phyloP scores from a whole-genome alignment of 129 eudicot genomes.

The Saussurea involucrata region DNA sequence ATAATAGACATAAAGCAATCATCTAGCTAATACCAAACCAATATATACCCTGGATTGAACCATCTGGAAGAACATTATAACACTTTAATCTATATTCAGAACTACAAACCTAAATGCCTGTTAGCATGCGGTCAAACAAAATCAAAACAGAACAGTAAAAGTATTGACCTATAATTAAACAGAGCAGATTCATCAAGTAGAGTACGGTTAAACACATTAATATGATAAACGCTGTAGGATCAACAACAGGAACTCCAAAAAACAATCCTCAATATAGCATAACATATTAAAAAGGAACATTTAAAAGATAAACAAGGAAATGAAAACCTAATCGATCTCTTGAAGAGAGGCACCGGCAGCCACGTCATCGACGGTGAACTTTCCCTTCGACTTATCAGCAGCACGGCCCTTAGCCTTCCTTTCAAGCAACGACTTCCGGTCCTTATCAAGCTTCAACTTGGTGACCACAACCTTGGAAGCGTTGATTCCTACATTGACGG shows the following conservation, averaged over 20 bases:
- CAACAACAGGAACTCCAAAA: slow-evolving; percentile 1
- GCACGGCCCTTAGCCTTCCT: slow-evolving; percentile 33
- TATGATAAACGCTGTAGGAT: slow-evolving; percentile 6
- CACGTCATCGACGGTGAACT: slow-evolving; percentile 32
- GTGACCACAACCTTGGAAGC: slow-evolving; percentile 27
- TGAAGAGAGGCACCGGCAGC: slow-evolving; percentile 42
- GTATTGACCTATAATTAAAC: not conserved
- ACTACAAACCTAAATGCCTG: not conserved
- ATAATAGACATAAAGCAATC: not conserved
- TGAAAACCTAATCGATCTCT: slow-evolving; percentile 33
- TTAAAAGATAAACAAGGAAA: not conserved
- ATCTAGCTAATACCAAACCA: not conserved
- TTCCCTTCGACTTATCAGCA: slow-evolving; percentile 28
- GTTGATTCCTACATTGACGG: slow-evolving; percentile 32
- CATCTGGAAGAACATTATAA: not conserved
- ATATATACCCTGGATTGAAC: not conserved
- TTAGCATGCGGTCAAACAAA: not conserved
- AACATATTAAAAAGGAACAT: not conserved
- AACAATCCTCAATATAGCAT: slow-evolving; percentile 18
- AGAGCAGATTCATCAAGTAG: not conserved
- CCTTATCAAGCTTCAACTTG: slow-evolving; percentile 37
- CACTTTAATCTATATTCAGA: not conserved
- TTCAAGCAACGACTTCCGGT: slow-evolving; percentile 36
- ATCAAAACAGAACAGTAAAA: not conserved
- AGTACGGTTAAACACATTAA: slow-evolving; percentile 6